phyloP scores from a whole-genome alignment of 352 stramenopile species.

The Phytophthora lateralis region DNA sequence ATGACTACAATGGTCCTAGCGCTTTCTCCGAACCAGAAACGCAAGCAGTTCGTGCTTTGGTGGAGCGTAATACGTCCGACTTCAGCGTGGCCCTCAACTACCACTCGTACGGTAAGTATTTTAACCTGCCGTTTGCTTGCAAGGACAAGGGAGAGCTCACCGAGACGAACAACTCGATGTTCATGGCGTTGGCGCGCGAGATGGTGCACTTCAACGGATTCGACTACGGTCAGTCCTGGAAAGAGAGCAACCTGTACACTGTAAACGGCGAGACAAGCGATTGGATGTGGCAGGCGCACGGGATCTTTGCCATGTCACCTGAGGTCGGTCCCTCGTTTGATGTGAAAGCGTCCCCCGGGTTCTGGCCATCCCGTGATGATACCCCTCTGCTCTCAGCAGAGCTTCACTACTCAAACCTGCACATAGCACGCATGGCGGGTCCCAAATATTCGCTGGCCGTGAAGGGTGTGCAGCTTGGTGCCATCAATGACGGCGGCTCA shows the following conservation, averaged over 20 bases:
- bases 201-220: slow-evolving; percentile 83
- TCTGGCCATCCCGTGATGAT: slow-evolving; percentile 67
- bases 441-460: slow-evolving; percentile 62
- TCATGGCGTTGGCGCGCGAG: slow-evolving; percentile 58
- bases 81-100: slow-evolving; percentile 82
- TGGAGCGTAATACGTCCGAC: slow-evolving; percentile 53
- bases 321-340: slow-evolving; percentile 78
- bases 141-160: slow-evolving; percentile 56
- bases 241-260: slow-evolving; percentile 84
- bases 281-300: slow-evolving; percentile 84
- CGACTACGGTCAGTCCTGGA: slow-evolving; percentile 79
- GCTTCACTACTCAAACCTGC: slow-evolving; percentile 79
- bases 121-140: slow-evolving; percentile 87
- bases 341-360: slow-evolving; percentile 42
- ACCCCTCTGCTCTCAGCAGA: slow-evolving; percentile 66
- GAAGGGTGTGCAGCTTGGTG: slow-evolving; percentile 17
- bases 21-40: slow-evolving; percentile 88
- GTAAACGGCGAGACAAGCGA: slow-evolving; percentile 89
- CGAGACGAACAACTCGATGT: slow-evolving; percentile 44
- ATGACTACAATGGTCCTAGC: slow-evolving; percentile 71
- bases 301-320: slow-evolving; percentile 86
- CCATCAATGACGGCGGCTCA: slow-evolving; percentile 3
- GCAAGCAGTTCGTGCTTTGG: slow-evolving; percentile 66
- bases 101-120: slow-evolving; percentile 83
- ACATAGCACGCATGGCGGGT: slow-evolving; percentile 54